Conservation (phyloP, 345 rosid genomes). For the Acer yangbiense region DNA sequence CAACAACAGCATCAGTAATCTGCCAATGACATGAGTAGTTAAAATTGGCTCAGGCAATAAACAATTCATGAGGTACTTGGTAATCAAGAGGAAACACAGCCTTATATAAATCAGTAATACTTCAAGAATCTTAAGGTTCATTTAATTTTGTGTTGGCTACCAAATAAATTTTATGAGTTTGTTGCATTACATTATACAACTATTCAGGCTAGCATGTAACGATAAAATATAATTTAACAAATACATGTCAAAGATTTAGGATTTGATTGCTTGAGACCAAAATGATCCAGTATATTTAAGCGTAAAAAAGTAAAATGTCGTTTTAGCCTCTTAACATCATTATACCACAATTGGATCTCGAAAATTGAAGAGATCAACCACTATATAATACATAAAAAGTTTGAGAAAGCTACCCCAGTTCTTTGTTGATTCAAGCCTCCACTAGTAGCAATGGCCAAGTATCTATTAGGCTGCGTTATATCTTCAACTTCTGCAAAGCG, state of each 20-base stretch:
- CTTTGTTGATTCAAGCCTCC: constrained; percentile 97
- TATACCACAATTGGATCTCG: background rate
- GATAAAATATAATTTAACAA: too few relatives aligned
- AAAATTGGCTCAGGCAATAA: constrained; percentile 19
- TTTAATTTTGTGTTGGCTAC: background rate
- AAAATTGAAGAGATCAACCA: background rate
- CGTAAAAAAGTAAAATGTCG: background rate
- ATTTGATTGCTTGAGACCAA: background rate
- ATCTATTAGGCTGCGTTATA: constrained; percentile 54
- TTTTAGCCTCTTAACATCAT: background rate
- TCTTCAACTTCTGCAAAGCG: constrained; percentile 54
- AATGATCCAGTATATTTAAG: background rate
- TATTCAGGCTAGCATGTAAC: background rate
- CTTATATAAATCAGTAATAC: background rate
- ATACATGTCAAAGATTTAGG: background rate
- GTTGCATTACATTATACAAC: background rate
- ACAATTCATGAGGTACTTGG: background rate
- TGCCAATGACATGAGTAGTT: constrained; percentile 33
- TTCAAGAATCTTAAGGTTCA: background rate
- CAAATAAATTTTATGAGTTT: background rate
- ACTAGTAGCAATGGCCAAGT: constrained; percentile 77
- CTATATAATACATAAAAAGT: background rate
- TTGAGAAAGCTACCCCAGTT: constrained; percentile 68
- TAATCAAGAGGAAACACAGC: constrained; percentile 1
- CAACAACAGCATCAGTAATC: constrained; percentile 99